These are phyloP conservation scores for Elongisporangium senticosum DNA, from an alignment of 352 stramenopile species.

Conservation along the genomic window DNA sequence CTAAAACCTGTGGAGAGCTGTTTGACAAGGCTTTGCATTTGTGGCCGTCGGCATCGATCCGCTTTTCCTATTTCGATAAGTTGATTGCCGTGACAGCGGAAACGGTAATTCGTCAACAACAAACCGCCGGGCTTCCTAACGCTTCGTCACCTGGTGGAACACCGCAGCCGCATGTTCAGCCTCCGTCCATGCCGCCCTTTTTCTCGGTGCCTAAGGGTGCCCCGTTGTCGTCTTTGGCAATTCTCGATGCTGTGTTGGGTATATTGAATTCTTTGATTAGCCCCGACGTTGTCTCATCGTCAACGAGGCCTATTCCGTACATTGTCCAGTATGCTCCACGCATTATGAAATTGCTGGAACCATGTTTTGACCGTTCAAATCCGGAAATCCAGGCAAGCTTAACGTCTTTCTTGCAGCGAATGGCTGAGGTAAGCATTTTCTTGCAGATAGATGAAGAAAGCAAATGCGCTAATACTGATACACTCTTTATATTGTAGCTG, in stretches of 20 bases:
- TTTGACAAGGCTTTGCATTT: conserved; percentile 84
- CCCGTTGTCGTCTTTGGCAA: conserved; percentile 78
- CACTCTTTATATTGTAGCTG: conserved; percentile 33
- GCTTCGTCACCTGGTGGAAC: conserved; percentile 5
- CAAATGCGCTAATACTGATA: conserved; percentile 4
- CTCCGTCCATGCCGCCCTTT: conserved; percentile 64
- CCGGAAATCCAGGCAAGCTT: conserved; percentile 68
- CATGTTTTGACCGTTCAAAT: conserved; percentile 85
- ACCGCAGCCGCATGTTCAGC: conserved; percentile 19
- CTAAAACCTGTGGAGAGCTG: conserved; percentile 84
- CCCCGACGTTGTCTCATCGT: conserved; percentile 68
- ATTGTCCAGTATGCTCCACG: conserved; percentile 83
- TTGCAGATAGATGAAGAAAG: neutral
- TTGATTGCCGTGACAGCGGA: conserved; percentile 87
- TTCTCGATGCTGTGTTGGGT: conserved; percentile 80
- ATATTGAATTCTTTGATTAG: conserved; percentile 83
- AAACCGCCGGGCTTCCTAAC: conserved; percentile 6
- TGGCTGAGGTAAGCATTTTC: conserved; percentile 51
- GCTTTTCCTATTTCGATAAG: conserved; percentile 90
- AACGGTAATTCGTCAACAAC: conserved; percentile 73
- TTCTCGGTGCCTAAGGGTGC: conserved; percentile 79
- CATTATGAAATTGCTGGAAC: conserved; percentile 88
- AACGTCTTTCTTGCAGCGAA: conserved; percentile 61
- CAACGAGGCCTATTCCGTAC: conserved; percentile 70
- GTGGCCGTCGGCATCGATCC: conserved; percentile 82